Evolutionary conservation across 2,329 filamentous ascomycete species (phyloP).

Genomic region (Sporothrix globosa): DNA sequence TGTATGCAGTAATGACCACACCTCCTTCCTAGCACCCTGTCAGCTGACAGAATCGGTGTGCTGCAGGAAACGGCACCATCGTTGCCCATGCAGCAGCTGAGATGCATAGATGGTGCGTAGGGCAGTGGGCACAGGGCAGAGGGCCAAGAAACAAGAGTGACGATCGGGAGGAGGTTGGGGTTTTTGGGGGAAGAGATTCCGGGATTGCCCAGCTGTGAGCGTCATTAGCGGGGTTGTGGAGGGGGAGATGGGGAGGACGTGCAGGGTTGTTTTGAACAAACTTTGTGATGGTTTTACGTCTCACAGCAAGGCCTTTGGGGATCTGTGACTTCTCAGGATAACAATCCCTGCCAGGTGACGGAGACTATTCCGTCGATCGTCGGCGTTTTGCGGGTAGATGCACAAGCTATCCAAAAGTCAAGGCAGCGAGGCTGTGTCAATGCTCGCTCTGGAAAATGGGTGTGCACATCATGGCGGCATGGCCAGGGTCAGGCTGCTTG

Average conservation of each 20-base stretch:
- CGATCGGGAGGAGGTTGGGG: conserved; percentile 7
- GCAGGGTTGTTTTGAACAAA: too few relatives aligned
- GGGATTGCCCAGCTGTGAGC: conserved; percentile 9
- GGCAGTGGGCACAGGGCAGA: neutral
- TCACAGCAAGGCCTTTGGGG: too few relatives aligned
- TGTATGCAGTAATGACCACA: too few relatives aligned
- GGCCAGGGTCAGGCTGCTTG: conserved; percentile 13
- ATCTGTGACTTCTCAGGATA: too few relatives aligned
- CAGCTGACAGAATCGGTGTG: conserved; percentile 17
- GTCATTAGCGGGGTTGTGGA: conserved; percentile 16
- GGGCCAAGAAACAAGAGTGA: neutral
- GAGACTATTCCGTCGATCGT: neutral
- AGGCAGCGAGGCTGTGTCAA: neutral
- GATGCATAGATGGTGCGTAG: conserved; percentile 1
- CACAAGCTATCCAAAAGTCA: neutral
- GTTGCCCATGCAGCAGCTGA: neutral
- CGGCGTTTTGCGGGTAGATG: neutral
- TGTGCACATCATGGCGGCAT: neutral
- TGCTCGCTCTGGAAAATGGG: neutral
- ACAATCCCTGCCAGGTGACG: conserved; percentile 15
- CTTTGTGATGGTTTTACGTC: too few relatives aligned
- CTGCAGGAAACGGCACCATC: neutral
- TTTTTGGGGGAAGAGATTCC: neutral
- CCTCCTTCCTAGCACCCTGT: neutral
- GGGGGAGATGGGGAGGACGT: neutral